Evolutionary conservation across 192 early-diverging fungal genomes (phyloP).

Genomic region (Umbelopsis isabellina): DNA sequence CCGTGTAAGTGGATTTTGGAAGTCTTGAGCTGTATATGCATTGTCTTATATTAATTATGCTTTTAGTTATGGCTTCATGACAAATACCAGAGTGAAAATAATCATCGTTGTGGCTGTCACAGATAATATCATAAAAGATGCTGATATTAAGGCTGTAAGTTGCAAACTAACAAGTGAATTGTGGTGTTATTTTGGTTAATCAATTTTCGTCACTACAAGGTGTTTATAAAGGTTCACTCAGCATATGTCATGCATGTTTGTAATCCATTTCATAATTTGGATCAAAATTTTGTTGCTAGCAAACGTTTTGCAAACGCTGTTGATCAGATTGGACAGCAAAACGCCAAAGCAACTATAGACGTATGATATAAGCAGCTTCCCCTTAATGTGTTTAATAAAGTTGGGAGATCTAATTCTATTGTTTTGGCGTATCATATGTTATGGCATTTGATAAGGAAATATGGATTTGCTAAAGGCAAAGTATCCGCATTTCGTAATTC

Average conservation of each 20-base stretch:
- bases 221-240: slow-evolving; percentile 83
- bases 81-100: slow-evolving; percentile 84
- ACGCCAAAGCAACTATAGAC: slow-evolving; percentile 9
- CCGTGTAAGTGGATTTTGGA: slow-evolving; percentile 60
- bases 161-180: background rate
- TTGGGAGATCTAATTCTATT: background rate
- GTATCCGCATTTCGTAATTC: background rate
- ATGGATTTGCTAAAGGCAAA: background rate
- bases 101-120: slow-evolving; percentile 68
- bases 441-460: background rate
- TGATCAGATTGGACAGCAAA: slow-evolving; percentile 17
- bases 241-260: slow-evolving; percentile 79
- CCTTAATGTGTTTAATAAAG: background rate
- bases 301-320: slow-evolving; percentile 13
- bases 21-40: background rate
- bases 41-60: slow-evolving; percentile 11
- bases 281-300: slow-evolving; percentile 29
- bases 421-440: background rate
- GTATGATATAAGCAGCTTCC: background rate
- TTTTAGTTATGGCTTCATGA: slow-evolving; percentile 80
- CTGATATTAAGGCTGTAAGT: slow-evolving; percentile 78
- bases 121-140: slow-evolving; percentile 77
- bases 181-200: background rate
- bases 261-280: slow-evolving; percentile 85
- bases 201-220: slow-evolving; percentile 36